These are phyloP conservation scores for Mucor racemosus DNA, from an alignment of 371 early-diverging fungal species.

Conservation along the genomic window DNA sequence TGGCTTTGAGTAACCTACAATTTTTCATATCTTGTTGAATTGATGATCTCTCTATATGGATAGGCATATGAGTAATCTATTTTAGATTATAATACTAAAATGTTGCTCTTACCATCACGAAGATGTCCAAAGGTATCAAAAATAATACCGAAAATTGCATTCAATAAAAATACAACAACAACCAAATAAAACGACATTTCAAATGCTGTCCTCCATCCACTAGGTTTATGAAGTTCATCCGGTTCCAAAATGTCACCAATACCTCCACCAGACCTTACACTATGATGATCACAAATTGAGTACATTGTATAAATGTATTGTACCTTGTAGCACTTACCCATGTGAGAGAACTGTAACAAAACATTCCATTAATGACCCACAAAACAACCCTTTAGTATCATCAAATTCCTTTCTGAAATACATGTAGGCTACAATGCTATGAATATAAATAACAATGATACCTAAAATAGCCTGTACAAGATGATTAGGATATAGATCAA, in stretches of 20 bases:
- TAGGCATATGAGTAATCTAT: neutral
- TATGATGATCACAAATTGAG: neutral
- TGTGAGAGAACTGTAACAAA: slow-evolving; percentile 59
- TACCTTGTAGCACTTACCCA: slow-evolving; percentile 33
- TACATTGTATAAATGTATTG: neutral
- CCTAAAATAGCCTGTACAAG: slow-evolving; percentile 38
- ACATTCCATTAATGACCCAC: slow-evolving; percentile 52
- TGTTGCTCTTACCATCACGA: slow-evolving; percentile 46
- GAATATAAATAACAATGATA: slow-evolving; percentile 61
- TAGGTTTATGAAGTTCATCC: slow-evolving; percentile 33
- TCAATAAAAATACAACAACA: slow-evolving; percentile 60
- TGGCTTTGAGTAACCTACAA: slow-evolving; percentile 24
- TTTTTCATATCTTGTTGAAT: slow-evolving; percentile 58
- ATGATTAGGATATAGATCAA: neutral
- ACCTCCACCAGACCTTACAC: slow-evolving; percentile 60
- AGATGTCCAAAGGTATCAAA: slow-evolving; percentile 68
- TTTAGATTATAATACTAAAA: neutral
- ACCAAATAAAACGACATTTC: slow-evolving; percentile 63
- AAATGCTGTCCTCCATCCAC: slow-evolving; percentile 55
- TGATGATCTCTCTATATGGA: slow-evolving; percentile 42
- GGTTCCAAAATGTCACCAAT: slow-evolving; percentile 60
- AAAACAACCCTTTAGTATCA: slow-evolving; percentile 47
- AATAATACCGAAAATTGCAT: slow-evolving; percentile 68
- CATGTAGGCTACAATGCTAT: slow-evolving; percentile 56
- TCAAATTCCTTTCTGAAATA: slow-evolving; percentile 59